Conservation (phyloP, 139 green algal genomes). For the Asterochloris erici region DNA sequence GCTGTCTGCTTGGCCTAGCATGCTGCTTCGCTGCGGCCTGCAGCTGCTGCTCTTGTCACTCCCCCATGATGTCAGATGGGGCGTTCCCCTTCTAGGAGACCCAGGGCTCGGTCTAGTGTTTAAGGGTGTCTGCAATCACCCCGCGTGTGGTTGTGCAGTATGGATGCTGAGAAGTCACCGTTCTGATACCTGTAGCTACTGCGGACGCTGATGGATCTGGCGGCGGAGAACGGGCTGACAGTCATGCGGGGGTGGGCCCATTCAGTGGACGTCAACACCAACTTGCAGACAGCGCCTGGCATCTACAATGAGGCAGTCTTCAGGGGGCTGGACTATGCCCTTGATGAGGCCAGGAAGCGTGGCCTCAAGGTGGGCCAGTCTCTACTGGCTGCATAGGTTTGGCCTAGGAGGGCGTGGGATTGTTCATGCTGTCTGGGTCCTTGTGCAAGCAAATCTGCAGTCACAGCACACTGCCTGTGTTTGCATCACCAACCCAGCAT, state of each 20-base stretch:
- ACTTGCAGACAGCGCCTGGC: constrained; percentile 32
- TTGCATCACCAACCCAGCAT: too few relatives aligned
- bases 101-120: too few relatives aligned
- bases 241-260: constrained; percentile 42
- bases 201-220: constrained; percentile 33
- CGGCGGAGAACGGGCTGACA: constrained; percentile 29
- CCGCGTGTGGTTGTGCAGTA: too few relatives aligned
- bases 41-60: too few relatives aligned
- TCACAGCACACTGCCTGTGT: too few relatives aligned
- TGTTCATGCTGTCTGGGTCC: too few relatives aligned
- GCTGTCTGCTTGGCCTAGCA: too few relatives aligned
- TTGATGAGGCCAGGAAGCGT: constrained; percentile 32
- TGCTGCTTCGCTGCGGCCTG: not conserved
- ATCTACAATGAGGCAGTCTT: constrained; percentile 50
- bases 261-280: constrained; percentile 25
- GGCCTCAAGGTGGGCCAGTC: constrained; percentile 37
- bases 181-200: constrained; percentile 34
- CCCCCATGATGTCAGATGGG: too few relatives aligned
- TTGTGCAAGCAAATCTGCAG: too few relatives aligned
- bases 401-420: too few relatives aligned
- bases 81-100: not conserved
- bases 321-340: constrained; percentile 46
- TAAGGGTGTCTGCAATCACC: not conserved
- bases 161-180: too few relatives aligned
- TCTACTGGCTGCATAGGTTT: too few relatives aligned